A percentile compares a stretch with the other conserved stretches of the same genome.
These are phyloP conservation scores for Camptophora hylomeconis DNA, from an alignment of 2,329 filamentous ascomycete species.

Conservation along the genomic window DNA sequence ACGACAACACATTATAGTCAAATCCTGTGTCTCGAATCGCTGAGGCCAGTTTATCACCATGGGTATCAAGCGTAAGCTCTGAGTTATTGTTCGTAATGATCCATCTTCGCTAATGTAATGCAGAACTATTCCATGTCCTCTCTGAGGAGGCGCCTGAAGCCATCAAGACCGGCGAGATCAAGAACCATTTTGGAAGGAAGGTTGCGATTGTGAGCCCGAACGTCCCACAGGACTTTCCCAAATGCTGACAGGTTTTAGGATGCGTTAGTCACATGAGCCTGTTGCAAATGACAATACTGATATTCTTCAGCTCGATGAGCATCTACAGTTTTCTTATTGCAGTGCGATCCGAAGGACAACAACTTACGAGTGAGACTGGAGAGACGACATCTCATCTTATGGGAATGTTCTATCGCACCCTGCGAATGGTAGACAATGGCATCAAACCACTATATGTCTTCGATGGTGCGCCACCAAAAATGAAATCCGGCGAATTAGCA, in stretches of 20 bases:
- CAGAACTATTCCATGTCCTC: conserved; percentile 65
- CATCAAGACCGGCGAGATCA: conserved; percentile 94
- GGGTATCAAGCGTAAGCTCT: conserved; percentile 38
- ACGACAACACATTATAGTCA: too few relatives aligned
- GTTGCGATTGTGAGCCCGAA: conserved; percentile 70
- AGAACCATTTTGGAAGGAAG: conserved; percentile 96
- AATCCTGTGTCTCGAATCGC: too few relatives aligned
- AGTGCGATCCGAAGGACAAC: conserved; percentile 89
- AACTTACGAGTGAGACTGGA: conserved; percentile 86
- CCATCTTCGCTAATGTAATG: conserved; percentile 6
- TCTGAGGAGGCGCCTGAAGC: conserved; percentile 90
- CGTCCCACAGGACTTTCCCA: conserved; percentile 9
- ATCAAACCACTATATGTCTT: conserved; percentile 99
- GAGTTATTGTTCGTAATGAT: conserved; percentile 1
- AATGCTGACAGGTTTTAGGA: conserved; percentile 23
- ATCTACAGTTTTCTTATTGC: conserved; percentile 98
- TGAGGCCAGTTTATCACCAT: too few relatives aligned
- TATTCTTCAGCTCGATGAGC: conserved; percentile 66
- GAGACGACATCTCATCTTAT: conserved; percentile 97
- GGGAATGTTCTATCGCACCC: conserved; percentile 98
- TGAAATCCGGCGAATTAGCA: conserved; percentile 93
- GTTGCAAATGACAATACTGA: conserved; percentile 8
- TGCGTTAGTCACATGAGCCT: conserved; percentile 25
- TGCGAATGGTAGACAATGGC: conserved; percentile 95
- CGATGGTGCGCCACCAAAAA: conserved; percentile 88